Conservation (phyloP, 495 filamentous ascomycete genomes). For the Achaetomiella virescens region DNA sequence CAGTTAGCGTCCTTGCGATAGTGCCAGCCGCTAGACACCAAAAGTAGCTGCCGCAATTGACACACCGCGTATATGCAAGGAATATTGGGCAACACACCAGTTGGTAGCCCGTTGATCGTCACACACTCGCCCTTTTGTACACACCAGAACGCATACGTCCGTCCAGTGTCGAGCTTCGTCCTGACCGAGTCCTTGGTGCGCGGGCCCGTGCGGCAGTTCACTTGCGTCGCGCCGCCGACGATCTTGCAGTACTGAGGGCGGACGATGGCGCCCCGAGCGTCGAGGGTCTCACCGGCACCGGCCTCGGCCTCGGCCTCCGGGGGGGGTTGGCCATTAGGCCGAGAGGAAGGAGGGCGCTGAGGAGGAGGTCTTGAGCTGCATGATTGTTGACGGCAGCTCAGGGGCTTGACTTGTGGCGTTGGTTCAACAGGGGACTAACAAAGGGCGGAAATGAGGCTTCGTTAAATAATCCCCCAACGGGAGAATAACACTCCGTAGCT, state of each 20-base stretch:
- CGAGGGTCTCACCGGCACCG: background rate
- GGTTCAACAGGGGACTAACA: no score
- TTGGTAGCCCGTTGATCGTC: background rate
- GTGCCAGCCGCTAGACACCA: no score
- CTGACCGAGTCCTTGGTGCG: background rate
- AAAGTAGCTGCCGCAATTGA: no score
- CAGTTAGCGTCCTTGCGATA: background rate
- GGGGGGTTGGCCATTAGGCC: background rate
- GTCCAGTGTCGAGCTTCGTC: background rate
- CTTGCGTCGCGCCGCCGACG: background rate
- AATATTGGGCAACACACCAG: background rate
- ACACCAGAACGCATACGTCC: background rate
- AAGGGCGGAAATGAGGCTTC: no score
- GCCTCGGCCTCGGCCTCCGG: background rate
- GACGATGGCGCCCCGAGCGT: background rate
- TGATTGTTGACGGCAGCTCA: background rate
- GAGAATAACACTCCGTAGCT: no score
- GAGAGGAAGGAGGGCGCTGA: background rate
- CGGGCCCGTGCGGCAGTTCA: background rate
- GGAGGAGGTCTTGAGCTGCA: constrained; percentile 2
- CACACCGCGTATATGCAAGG: no score
- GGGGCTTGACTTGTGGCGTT: no score
- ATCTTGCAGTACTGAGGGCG: background rate
- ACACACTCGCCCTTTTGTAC: background rate
- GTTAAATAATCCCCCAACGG: no score